Base-by-base conservation (phyloP, 495 filamentous ascomycete genomes). In the Daldinia caldariorum region DNA sequence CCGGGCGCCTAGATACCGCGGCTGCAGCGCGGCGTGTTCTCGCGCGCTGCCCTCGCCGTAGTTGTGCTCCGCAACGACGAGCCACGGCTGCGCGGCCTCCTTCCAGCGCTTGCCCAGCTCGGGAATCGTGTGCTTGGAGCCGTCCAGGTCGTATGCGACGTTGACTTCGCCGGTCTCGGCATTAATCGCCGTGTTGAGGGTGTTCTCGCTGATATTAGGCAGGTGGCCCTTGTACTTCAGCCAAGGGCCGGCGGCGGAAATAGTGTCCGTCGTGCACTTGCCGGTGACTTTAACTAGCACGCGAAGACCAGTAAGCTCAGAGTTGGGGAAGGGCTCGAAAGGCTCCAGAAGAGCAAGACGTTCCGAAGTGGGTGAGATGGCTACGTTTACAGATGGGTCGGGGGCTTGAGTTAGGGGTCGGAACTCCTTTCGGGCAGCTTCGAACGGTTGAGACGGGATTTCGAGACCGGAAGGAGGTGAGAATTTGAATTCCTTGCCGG, bases 201-300 rank as follows among this genome's bases (percentile, higher is more conserved):
- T 99, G 86, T 99, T 99, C 69, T 89, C 92, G 67, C 88, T 90
- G 83, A 99, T 99, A 83, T 99, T 99, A 77, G 94, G 93, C 35
- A 99, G 87, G 79, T 99, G 95, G 68, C 95, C 95, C 85, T 98
- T 98, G 88, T 97, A 99, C 81, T 97, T 98, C 38, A 99, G 85
- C 95, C 95, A 99, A 3, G 94, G 94, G 6, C 95, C 95, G 3
- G 95, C 95, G 6, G 94, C 95, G 20, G 94, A 97, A 78, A 99
- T 99, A 66, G 95, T 97, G 80, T 99, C 95, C 37, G 95, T 99
- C 38, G 95, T 97, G 87, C 95, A 98, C 80, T 99, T 96, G 61
- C 95, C 95, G 63, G 92, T 90, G 54, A 98, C 91, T 82, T 97
- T 97, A 84, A 95, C 93, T 13, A 99, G 89, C 16, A 99, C 92